Evolutionary conservation across 1,284 basidiomycete species (phyloP).

Genomic region (Cutaneotrichosporon dermatis): DNA sequence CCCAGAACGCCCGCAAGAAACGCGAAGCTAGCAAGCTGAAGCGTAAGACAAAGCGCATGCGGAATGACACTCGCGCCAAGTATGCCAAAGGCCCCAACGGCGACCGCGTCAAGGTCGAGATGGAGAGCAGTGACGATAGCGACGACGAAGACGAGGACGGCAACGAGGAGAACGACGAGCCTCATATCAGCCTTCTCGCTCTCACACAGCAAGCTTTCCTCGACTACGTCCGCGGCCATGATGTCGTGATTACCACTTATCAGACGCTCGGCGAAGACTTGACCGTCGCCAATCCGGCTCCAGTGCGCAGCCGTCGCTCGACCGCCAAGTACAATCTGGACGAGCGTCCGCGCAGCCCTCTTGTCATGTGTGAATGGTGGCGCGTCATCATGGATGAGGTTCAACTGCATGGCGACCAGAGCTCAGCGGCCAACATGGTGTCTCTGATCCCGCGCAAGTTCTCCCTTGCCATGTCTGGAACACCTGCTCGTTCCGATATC

Average conservation of each 20-base stretch:
- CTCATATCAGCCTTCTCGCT: conserved; percentile 25
- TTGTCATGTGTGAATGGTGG: conserved; percentile 77
- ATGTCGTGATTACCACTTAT: conserved; percentile 75
- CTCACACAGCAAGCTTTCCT: conserved; percentile 39
- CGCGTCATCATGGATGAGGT: conserved; percentile 93
- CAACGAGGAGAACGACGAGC: neutral
- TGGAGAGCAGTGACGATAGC: conserved; percentile 48
- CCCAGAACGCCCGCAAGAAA: conserved; percentile 24
- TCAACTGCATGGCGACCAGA: conserved; percentile 75
- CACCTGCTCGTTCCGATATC: conserved; percentile 68
- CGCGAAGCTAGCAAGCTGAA: conserved; percentile 26
- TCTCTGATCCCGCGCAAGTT: conserved; percentile 74
- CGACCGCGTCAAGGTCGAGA: conserved; percentile 28
- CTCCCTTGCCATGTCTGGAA: conserved; percentile 84
- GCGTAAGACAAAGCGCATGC: conserved; percentile 27
- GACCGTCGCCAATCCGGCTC: conserved; percentile 65
- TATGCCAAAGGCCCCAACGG: conserved; percentile 28
- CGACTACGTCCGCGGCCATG: conserved; percentile 50
- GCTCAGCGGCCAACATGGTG: conserved; percentile 80
- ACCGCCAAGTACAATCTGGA: conserved; percentile 60
- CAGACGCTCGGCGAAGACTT: conserved; percentile 59
- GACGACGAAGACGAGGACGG: conserved; percentile 29
- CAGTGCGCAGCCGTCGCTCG: conserved; percentile 61
- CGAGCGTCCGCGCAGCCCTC: conserved; percentile 62
- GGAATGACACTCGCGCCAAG: conserved; percentile 35